Evolutionary conservation across 352 stramenopile species (phyloP).

Genomic region (Globisporangium echinulatum): DNA sequence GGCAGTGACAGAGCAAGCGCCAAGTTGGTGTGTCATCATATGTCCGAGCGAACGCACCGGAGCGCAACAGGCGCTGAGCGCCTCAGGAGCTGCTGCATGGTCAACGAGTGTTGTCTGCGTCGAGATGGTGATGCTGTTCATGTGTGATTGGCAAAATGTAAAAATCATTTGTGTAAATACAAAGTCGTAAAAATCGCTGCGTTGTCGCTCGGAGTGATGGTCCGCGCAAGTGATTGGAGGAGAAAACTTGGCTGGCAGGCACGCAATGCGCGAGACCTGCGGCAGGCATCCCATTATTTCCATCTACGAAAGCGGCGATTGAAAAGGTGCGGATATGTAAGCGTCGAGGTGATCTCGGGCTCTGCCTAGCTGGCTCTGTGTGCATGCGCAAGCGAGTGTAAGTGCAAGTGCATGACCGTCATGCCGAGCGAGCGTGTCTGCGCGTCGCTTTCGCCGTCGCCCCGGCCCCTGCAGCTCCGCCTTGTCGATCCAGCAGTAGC

Average conservation of each 20-base stretch:
- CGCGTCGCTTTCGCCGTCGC: neutral
- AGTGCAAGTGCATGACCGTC: neutral
- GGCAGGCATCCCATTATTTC: constrained; percentile 76
- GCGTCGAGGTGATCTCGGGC: neutral
- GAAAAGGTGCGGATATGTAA: constrained; percentile 25
- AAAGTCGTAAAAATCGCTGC: neutral
- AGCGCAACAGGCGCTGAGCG: neutral
- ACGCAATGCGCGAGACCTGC: constrained; percentile 1
- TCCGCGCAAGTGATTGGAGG: constrained; percentile 69
- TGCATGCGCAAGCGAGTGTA: neutral
- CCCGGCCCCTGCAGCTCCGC: no score
- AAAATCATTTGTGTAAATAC: constrained; percentile 15
- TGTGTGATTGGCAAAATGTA: neutral
- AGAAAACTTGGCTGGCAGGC: constrained; percentile 28
- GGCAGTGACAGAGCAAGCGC: neutral
- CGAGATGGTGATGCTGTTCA: no score
- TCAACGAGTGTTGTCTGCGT: neutral
- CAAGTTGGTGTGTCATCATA: neutral
- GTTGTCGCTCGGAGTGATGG: constrained; percentile 29
- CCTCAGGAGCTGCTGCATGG: constrained; percentile 1
- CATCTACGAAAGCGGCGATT: constrained; percentile 73
- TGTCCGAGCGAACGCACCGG: neutral
- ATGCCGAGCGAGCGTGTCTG: neutral
- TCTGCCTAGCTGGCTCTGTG: neutral
- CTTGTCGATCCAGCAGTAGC: neutral